A percentile compares a stretch with the other conserved stretches of the same genome.
Evolutionary conservation across 1,139 yeast species (phyloP).

Genomic region (Sugiyamaella japonica): DNA sequence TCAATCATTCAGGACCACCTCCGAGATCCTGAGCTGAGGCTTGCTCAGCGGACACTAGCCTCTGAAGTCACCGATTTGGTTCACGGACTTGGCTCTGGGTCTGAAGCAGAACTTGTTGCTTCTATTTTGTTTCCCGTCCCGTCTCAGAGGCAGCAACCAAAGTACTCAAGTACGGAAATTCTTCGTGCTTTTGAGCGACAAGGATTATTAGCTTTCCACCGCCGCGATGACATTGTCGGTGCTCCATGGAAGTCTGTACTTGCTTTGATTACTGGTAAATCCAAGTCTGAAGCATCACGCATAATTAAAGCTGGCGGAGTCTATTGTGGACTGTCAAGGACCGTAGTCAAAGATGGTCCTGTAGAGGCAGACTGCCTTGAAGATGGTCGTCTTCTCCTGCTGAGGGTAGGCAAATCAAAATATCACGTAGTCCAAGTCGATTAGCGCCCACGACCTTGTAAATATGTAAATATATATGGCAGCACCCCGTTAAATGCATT

Average conservation of each 20-base stretch:
- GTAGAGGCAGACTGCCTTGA: constrained; percentile 53
- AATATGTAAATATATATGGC: not conserved
- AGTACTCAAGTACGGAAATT: constrained; percentile 50
- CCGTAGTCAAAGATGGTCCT: constrained; percentile 51
- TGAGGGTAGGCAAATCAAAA: constrained; percentile 66
- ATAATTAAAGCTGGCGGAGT: constrained; percentile 72
- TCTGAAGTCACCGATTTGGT: constrained; percentile 81
- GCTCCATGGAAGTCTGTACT: constrained; percentile 43
- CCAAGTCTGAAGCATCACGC: constrained; percentile 61
- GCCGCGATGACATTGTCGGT: constrained; percentile 43
- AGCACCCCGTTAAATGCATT: not conserved
- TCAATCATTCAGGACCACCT: constrained; percentile 53
- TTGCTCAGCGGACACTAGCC: constrained; percentile 78
- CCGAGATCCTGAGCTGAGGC: constrained; percentile 58
- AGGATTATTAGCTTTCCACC: constrained; percentile 52
- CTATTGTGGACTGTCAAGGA: constrained; percentile 65
- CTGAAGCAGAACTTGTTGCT: constrained; percentile 62
- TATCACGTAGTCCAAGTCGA: constrained; percentile 28
- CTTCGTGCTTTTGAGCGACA: constrained; percentile 61
- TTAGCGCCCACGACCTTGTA: not conserved
- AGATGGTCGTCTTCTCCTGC: constrained; percentile 59
- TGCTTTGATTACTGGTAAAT: constrained; percentile 42
- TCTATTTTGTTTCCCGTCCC: constrained; percentile 58
- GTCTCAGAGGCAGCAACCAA: constrained; percentile 21
- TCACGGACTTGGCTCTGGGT: constrained; percentile 79